Base-by-base conservation (phyloP, 768 basidiomycete genomes). In the Favolaschia claudopus region DNA sequence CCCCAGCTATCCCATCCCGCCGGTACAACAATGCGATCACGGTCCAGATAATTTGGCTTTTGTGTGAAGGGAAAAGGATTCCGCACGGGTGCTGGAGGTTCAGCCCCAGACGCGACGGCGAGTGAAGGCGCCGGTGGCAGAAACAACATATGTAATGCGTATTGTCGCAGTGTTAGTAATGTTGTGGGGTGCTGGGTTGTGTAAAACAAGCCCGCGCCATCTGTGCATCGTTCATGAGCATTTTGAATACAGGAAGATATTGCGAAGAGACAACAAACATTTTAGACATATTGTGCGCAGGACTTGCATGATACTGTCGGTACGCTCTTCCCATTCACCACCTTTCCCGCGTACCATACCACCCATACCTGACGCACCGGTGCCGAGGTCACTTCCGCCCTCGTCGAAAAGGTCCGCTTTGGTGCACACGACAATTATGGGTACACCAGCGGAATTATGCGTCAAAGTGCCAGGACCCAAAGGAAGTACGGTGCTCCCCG, bases 1-100 rank as follows among this genome's bases (percentile, higher is more conserved):
- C 96, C 95, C 92, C 94, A 97, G 64, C 92, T 93, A 70, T 99
- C 97, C 97, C 97, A 99, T 1, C 97, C 97, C 2, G 93, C 85
- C 1, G 96, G 97, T 7, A 99, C 88, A 39, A 97, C 85, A 48
- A 98, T 89, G 13, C 86, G 89, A 68, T 98, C 96, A 29, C 97
- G 87, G 70, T 99, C 97, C 42, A 99, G 79, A 0, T 92, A 90
- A 70, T 98, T 99, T 2, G 97, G 90, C 64, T 91, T 89, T 53
- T 93, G 85, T 4, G 82, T 76, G 74, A 97, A 99, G 0, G 93
- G 89, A 76, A 98, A 97, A 2, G 89, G 85, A 67, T 93, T 92
- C 34, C 89, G 86, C 25, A 79, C 77, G 6, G 89, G 87, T 5
- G 86, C 83, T 31, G 87, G 85, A 8, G 89, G 82, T 37, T 92